Evolutionary conservation across 2,329 filamentous ascomycete species (phyloP), one percentile per base, ranked within the genome.

Genomic region (Nemania sp.): DNA sequence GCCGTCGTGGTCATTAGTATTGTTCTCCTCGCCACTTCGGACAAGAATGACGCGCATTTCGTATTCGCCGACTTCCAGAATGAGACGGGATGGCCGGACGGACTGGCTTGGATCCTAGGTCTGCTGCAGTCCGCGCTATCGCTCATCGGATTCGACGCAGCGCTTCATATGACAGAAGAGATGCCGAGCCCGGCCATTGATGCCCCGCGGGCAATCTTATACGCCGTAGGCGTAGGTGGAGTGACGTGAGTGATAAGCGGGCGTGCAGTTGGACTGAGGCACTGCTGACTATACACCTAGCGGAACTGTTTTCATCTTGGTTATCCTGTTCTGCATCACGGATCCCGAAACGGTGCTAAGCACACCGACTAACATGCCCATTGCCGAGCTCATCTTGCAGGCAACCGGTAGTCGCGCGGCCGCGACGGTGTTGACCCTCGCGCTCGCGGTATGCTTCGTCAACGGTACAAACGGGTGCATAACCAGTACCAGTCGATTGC

Each of bases 21-120:
- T 62, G 78, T 82, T 6, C 75, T 84, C 1, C 77, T 84, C 0
- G 77, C 80, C 1, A 83, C 79, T 38, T 77, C 78, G 1, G 66
- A 71, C 51, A 83, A 86, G 54, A 82, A 81, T 7, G 74, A 77
- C 38, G 80, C 81, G 7, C 70, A 74, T 15, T 84, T 80, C 66
- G 82, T 85, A 11, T 85, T 85, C 64, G 74, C 79, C 5, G 75
- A 80, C 13, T 84, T 84, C 60, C 72, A 74, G n/a, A 85, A 86
- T 70, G 77, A 79, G 38, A 82, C 80, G 1, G 82, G 82, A 2
- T 85, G 83, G 83, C 75, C 79, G 1, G 80, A 84, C 56, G 84
- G 83, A 0, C 75, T 85, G 18, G 77, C 83, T 0, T 86, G 83
- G 83, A 79, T 85, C 15, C 73, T 85, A 1, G 83, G 83, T 0